Evolutionary conservation across 2,329 filamentous ascomycete genomes (phyloP).

Genomic region (Capronia coronata): DNA sequence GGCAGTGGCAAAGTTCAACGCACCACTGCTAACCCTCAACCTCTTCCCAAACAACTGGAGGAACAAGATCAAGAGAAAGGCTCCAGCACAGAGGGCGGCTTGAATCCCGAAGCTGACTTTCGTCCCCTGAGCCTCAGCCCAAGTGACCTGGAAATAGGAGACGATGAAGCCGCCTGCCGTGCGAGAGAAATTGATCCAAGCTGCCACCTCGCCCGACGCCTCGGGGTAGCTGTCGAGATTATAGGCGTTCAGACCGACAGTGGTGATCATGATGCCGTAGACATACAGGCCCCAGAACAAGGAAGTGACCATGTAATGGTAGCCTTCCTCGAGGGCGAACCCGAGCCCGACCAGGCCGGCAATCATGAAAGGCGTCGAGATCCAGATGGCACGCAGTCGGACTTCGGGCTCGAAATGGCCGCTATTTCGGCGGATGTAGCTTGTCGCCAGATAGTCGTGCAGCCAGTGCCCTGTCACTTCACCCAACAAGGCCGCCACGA

Average conservation of each 20-base stretch:
- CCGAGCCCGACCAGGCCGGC: conserved; percentile 49
- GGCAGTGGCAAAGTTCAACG: conserved; percentile 30
- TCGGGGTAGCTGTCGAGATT: conserved; percentile 51
- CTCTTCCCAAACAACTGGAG: conserved; percentile 37
- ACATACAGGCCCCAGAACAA: conserved; percentile 49
- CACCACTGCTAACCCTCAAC: conserved; percentile 35
- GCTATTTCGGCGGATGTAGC: conserved; percentile 43
- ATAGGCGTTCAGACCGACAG: conserved; percentile 48
- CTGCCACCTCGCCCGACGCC: conserved; percentile 49
- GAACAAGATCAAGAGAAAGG: conserved; percentile 38
- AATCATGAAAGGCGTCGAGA: conserved; percentile 46
- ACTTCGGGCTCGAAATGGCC: conserved; percentile 54
- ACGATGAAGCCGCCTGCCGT: conserved; percentile 45
- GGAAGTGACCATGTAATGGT: conserved; percentile 48
- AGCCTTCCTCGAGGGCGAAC: conserved; percentile 45
- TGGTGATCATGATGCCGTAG: conserved; percentile 31
- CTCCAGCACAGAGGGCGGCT: conserved; percentile 37
- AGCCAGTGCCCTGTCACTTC: conserved; percentile 52
- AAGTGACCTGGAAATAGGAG: conserved; percentile 48
- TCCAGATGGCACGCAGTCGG: conserved; percentile 45
- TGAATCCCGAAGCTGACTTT: conserved; percentile 45
- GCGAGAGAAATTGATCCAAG: conserved; percentile 48
- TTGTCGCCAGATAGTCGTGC: conserved; percentile 46
- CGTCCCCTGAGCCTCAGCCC: conserved; percentile 43
- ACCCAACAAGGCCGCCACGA: conserved; percentile 50